Evolutionary conservation across 2,329 filamentous ascomycete species (phyloP).

Genomic region (Neurospora crassa): DNA sequence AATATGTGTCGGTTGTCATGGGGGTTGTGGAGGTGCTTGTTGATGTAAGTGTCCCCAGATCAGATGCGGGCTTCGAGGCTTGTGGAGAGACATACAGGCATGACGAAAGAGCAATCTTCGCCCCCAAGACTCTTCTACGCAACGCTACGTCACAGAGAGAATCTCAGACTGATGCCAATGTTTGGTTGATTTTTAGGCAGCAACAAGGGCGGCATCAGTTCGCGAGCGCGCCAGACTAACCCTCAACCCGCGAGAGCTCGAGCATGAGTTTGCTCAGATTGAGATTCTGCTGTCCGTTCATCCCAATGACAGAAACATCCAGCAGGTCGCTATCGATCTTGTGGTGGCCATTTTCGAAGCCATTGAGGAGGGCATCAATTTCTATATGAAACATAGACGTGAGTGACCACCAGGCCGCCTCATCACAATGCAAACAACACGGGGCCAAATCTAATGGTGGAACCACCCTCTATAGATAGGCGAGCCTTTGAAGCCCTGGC

Average conservation of each 20-base stretch:
- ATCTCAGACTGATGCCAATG: neutral
- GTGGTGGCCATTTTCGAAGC: neutral
- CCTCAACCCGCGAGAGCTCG: neutral
- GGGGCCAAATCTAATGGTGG: neutral
- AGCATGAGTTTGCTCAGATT: neutral
- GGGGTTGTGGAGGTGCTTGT: neutral
- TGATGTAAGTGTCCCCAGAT: neutral
- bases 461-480: neutral
- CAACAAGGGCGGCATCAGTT: neutral
- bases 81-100: neutral
- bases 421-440: neutral
- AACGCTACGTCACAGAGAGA: neutral
- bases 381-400: neutral
- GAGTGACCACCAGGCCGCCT: neutral
- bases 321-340: neutral
- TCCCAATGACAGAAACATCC: neutral
- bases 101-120: neutral
- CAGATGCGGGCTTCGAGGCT: neutral
- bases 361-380: neutral
- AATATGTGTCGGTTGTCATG: neutral
- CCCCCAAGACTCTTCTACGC: neutral
- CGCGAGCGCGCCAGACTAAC: neutral
- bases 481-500: neutral
- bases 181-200: neutral
- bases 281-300: neutral